Evolutionary conservation across 345 rosid genomes (phyloP).

Genomic region (Brassica cretica): DNA sequence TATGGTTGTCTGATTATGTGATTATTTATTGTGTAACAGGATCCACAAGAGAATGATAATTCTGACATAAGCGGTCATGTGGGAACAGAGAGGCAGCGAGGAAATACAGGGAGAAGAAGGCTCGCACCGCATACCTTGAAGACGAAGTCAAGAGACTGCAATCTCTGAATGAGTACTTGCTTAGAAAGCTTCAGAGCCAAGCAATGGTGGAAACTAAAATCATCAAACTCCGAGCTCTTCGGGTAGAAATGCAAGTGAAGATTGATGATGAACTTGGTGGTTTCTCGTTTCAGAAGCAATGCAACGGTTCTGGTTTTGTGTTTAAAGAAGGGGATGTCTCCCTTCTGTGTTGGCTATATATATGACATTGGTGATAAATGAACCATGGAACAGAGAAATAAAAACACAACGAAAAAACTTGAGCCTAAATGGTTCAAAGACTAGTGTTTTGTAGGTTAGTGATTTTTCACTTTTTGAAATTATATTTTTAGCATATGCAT

Average conservation of each 20-base stretch:
- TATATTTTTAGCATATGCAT: no score
- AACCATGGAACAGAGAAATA: no score
- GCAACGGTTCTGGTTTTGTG: conserved; percentile 26
- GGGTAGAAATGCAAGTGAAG: conserved; percentile 53
- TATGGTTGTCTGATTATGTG: not conserved
- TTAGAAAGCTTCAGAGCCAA: conserved; percentile 55
- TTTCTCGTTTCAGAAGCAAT: conserved; percentile 37
- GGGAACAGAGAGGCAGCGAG: conserved; percentile 80
- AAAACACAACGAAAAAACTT: no score
- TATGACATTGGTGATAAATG: no score
- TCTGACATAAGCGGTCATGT: conserved; percentile 41
- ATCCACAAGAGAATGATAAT: conserved; percentile 44
- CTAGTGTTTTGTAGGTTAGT: no score
- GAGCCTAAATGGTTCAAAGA: no score
- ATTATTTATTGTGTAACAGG: conserved; percentile 16
- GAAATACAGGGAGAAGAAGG: conserved; percentile 82
- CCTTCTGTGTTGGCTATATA: no score
- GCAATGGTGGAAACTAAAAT: conserved; percentile 56
- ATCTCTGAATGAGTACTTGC: conserved; percentile 48
- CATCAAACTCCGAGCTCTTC: conserved; percentile 49
- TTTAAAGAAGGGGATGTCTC: conserved; percentile 42
- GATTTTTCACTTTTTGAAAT: no score
- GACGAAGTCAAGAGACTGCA: conserved; percentile 67
- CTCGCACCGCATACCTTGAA: conserved; percentile 65
- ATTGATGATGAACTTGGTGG: conserved; percentile 55